phyloP scores from a whole-genome alignment of 805 yeast species.

The Candida khao-thaluensis region DNA sequence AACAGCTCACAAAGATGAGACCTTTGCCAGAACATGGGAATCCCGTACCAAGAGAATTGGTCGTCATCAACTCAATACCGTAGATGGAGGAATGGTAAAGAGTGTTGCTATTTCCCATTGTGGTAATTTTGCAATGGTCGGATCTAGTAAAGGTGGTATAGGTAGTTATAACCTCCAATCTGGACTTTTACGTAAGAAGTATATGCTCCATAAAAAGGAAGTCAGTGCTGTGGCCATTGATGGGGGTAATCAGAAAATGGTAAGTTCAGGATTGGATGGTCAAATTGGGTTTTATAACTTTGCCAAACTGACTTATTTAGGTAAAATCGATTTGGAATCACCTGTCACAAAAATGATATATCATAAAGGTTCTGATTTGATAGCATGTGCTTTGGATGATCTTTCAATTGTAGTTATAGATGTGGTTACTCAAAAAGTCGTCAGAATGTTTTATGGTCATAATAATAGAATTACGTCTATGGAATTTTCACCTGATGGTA shows the following conservation, averaged over 20 bases:
- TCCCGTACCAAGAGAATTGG: conserved; percentile 78
- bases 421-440: conserved; percentile 72
- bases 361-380: conserved; percentile 78
- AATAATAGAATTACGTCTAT: conserved; percentile 80
- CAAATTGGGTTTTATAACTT: conserved; percentile 84
- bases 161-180: conserved; percentile 89
- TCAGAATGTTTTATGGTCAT: conserved; percentile 89
- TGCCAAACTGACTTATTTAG: conserved; percentile 62
- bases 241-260: conserved; percentile 86
- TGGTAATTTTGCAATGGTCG: conserved; percentile 93
- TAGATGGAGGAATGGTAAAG: conserved; percentile 76
- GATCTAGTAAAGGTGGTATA: conserved; percentile 82
- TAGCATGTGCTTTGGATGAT: conserved; percentile 85
- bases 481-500: conserved; percentile 92
- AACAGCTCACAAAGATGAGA: conserved; percentile 83
- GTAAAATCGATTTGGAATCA: conserved; percentile 65
- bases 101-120: conserved; percentile 82
- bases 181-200: conserved; percentile 73
- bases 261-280: conserved; percentile 88
- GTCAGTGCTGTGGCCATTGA: conserved; percentile 89
- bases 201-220: conserved; percentile 68
- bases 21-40: conserved; percentile 89
- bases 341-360: conserved; percentile 77
- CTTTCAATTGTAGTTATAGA: conserved; percentile 82
- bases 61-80: conserved; percentile 62